Base-by-base conservation (phyloP, 2,329 filamentous ascomycete species). In the Claviceps monticola region DNA sequence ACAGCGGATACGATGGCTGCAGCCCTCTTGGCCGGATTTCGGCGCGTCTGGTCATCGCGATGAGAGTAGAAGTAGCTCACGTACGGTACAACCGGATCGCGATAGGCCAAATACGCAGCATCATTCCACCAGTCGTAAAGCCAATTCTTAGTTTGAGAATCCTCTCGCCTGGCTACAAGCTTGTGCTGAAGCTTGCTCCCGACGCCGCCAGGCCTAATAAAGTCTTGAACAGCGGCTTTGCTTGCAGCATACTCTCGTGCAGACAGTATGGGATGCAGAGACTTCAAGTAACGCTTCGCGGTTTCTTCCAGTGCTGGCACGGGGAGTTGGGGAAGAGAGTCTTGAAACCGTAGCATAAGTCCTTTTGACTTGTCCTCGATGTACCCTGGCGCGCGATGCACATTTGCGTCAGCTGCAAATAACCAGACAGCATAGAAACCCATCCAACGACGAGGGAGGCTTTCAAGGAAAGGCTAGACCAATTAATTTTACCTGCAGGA, bases 11-110 rank as follows among this genome's bases (percentile, higher is more conserved):
- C 83, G 58, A 98, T 85, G 57, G 91, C 90, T 4, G 93, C 93
- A 3, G 93, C 93, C 57, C 93, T 86, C 77, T 94, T 95, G 56
- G 86, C 84, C 0, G 93, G 93, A 68, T 96, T 82, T 56, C 89
- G 83, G 58, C 91, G 82, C 64, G 83, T 79, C 60, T 88, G 83
- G 70, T 98, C 94, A 69, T 98, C 93, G 59, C 88, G 82, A 74
- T 97, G 91, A 51, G 90, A 96, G 75, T 98, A 98, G 74, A 98
- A 98, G 79, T 98, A 98, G 70, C 88, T 95, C 63, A 98, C 93
- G 66, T 97, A 98, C 55, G 93, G 93, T 17, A 97, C 87, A 46
- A 98, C 88, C 11, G 93, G 93, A 67, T 97, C 93, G 58, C 91
- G 86, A 74, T 97, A 97, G 58, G 73, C 78, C 58, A 98, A 81